These are phyloP conservation scores for Saccharomycopsis fodiens DNA, from an alignment of 805 yeast genomes.

Conservation along the genomic window DNA sequence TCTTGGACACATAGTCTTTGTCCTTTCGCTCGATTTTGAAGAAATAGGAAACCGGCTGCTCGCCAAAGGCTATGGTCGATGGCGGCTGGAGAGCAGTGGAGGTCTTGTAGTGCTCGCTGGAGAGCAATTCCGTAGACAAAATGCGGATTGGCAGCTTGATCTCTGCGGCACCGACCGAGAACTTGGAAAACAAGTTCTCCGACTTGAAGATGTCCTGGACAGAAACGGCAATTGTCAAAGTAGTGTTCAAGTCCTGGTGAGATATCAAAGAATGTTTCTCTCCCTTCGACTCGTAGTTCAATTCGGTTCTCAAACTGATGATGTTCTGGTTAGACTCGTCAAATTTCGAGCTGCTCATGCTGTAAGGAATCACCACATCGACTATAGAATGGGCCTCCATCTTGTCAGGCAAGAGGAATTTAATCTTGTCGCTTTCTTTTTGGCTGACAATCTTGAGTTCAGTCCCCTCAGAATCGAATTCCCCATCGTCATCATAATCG, in stretches of 20 bases:
- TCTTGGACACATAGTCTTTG: constrained; percentile 21
- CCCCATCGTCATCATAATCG: constrained; percentile 17
- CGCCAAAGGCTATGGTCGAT: constrained; percentile 48
- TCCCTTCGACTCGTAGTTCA: constrained; percentile 9
- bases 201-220: constrained; percentile 72
- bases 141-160: constrained; percentile 47
- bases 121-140: constrained; percentile 33
- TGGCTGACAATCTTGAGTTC: constrained; percentile 2
- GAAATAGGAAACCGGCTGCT: constrained; percentile 61
- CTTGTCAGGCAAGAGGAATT: constrained; percentile 5
- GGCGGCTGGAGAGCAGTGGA: constrained; percentile 26
- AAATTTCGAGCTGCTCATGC: constrained; percentile 20
- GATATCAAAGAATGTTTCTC: constrained; percentile 10
- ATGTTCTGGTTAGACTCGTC: constrained; percentile 9
- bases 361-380: constrained; percentile 30
- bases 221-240: constrained; percentile 59
- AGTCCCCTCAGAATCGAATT: constrained; percentile 2
- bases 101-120: constrained; percentile 29
- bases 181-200: constrained; percentile 52
- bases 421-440: background rate
- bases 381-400: constrained; percentile 16
- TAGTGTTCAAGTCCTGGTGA: constrained; percentile 37
- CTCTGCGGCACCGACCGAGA: constrained; percentile 56
- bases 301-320: constrained; percentile 16
- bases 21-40: constrained; percentile 38